Evolutionary conservation across 2,329 filamentous ascomycete species (phyloP), one percentile per base, ranked within the genome.

Genomic region (Ophiognomonia clavigignenti-juglandacearum): DNA sequence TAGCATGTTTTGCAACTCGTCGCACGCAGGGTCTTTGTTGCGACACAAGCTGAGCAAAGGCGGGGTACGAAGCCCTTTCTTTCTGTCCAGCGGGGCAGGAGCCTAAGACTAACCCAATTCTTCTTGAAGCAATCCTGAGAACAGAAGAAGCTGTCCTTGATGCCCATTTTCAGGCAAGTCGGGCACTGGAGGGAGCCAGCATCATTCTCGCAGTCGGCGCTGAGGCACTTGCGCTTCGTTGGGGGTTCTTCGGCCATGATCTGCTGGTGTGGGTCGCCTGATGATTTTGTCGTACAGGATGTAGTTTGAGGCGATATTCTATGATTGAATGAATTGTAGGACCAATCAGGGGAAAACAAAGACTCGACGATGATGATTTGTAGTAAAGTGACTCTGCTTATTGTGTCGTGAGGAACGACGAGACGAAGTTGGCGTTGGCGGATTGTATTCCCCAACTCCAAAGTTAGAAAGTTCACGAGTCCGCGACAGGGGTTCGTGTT

Each of bases 81-180:
- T n/a, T n/a, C n/a, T n/a, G n/a, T n/a, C n/a, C n/a, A n/a, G n/a
- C n/a, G n/a, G n/a, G n/a, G n/a, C n/a, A n/a, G n/a, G n/a, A n/a
- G n/a, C n/a, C n/a, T n/a, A 24, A 42, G 58, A 53, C 80, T 59
- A 82, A 97, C 93, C 93, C 93, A 98, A 74, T 90, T 98, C 68
- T 83, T 85, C 77, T 96, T 97, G 73, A 98, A 98, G 75, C 93
- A 98, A 59, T 97, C 93, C 68, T 98, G 93, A 23, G 90, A 90
- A 74, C 93, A 98, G 72, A 97, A 98, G 70, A 83, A 96, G 72
- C 89, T 95, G 61, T 93, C 88, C 63, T 91, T 83, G 59, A 83
- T 85, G 45, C 86, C 88, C 37, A 91, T 73, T 70, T 96, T 96
- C 61, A 96, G 77, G 65, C 93, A 98, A 41, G 88, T 97, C 45